Evolutionary conservation across 176 grass and related monocot genomes (phyloP).

Genomic region (Miscanthus lutarioriparius): DNA sequence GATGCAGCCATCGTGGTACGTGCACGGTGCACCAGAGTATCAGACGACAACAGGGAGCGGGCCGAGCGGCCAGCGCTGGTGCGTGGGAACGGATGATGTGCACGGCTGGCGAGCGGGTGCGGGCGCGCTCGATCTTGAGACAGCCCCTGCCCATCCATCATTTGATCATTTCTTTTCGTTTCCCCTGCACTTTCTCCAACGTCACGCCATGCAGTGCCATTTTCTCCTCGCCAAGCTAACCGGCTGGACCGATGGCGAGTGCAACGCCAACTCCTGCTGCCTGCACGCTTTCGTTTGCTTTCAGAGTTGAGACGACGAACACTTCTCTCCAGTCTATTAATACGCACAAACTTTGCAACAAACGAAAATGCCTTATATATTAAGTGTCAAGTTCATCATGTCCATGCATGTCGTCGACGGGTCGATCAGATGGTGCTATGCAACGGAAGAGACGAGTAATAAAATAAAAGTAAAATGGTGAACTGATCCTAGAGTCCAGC

Average conservation of each 20-base stretch:
- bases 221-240: conserved; percentile 7
- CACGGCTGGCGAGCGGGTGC: background rate
- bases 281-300: background rate
- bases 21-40: too few species aligned
- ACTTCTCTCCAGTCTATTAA: too few species aligned
- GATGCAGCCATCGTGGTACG: too few species aligned
- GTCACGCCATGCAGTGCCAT: background rate
- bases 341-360: too few species aligned
- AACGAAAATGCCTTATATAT: too few species aligned
- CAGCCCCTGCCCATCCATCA: background rate
- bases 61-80: background rate
- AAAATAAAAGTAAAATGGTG: too few species aligned
- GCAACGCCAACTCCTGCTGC: too few species aligned
- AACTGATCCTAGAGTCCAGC: background rate
- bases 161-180: too few species aligned
- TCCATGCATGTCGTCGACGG: background rate
- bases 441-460: too few species aligned
- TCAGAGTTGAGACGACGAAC: background rate
- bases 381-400: too few species aligned
- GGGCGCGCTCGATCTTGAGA: background rate
- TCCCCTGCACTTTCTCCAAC: conserved; percentile 23
- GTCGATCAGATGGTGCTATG: background rate
- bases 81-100: background rate
- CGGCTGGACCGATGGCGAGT: background rate
- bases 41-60: background rate